Conservation (phyloP, 2,329 filamentous ascomycete genomes). For the Tolypocladium pustulatum region DNA sequence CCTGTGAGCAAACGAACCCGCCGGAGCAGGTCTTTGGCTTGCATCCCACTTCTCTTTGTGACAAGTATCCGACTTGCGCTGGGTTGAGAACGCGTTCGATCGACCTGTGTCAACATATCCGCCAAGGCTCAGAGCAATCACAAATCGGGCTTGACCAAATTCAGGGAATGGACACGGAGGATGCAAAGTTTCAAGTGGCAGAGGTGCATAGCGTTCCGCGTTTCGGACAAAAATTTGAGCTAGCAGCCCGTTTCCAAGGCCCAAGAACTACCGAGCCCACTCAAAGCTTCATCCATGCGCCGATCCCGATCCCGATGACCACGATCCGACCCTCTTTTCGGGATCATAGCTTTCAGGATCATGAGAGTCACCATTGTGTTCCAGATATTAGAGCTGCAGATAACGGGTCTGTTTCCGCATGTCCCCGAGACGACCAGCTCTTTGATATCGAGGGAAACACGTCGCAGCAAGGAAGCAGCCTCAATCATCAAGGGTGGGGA, state of each 20-base stretch:
- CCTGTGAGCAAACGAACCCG: background rate
- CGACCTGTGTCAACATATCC: background rate
- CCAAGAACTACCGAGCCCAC: no score
- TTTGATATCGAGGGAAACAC: background rate
- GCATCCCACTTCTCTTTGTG: background rate
- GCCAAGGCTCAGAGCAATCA: no score
- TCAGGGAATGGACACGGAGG: background rate
- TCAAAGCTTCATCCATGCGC: background rate
- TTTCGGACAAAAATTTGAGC: background rate
- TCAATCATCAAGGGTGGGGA: background rate
- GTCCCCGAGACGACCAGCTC: background rate
- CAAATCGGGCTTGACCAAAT: background rate
- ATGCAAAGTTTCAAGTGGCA: background rate
- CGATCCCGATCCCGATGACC: conserved; percentile 8
- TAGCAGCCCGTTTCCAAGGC: background rate
- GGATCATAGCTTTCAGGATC: conserved; percentile 3
- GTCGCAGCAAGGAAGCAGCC: background rate
- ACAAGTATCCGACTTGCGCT: background rate
- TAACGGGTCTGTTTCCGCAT: background rate
- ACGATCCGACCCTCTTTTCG: conserved; percentile 11
- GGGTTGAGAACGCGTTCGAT: background rate
- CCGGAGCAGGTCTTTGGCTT: background rate
- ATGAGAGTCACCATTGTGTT: background rate
- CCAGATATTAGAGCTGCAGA: background rate
- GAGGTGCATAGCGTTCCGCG: background rate